A percentile compares a stretch with the other conserved stretches of the same genome.
Evolutionary conservation across 352 stramenopile species (phyloP).

Genomic region (Pythium chondricola): DNA sequence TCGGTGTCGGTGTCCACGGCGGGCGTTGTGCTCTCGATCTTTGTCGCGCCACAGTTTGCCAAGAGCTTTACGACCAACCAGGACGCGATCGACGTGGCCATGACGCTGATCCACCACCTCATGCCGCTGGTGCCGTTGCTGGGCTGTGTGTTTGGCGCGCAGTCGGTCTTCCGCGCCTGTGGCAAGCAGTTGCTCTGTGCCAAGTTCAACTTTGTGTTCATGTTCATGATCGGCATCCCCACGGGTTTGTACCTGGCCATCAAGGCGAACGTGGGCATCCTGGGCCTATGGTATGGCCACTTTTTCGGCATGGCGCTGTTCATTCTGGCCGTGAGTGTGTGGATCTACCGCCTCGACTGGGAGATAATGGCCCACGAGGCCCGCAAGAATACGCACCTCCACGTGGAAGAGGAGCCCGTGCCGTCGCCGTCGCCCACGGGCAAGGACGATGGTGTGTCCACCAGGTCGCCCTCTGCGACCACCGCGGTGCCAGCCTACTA

Average conservation of each 20-base stretch:
- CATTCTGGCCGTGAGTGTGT: slow-evolving; percentile 10
- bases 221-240: slow-evolving; percentile 49
- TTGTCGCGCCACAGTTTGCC: slow-evolving; percentile 31
- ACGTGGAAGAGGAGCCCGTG: slow-evolving; percentile 17
- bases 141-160: slow-evolving; percentile 34
- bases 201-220: slow-evolving; percentile 46
- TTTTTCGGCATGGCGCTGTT: slow-evolving; percentile 24
- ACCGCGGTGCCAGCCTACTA: no score
- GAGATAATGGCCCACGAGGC: slow-evolving; percentile 23
- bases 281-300: slow-evolving; percentile 61
- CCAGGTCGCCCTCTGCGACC: no score
- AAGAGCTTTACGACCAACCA: slow-evolving; percentile 38
- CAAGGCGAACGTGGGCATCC: slow-evolving; percentile 36
- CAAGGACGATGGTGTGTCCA: not conserved
- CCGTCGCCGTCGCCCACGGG: slow-evolving; percentile 7
- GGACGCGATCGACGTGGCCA: slow-evolving; percentile 23
- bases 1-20: slow-evolving; percentile 30
- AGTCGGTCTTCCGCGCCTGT: slow-evolving; percentile 47
- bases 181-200: slow-evolving; percentile 50
- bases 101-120: slow-evolving; percentile 33
- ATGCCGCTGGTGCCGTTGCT: slow-evolving; percentile 41
- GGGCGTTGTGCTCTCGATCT: slow-evolving; percentile 31
- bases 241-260: slow-evolving; percentile 42
- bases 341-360: slow-evolving; percentile 25
- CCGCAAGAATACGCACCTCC: slow-evolving; percentile 27